phyloP scores from a whole-genome alignment of 192 early-diverging fungal genomes.

The Linnemannia hyalina region DNA sequence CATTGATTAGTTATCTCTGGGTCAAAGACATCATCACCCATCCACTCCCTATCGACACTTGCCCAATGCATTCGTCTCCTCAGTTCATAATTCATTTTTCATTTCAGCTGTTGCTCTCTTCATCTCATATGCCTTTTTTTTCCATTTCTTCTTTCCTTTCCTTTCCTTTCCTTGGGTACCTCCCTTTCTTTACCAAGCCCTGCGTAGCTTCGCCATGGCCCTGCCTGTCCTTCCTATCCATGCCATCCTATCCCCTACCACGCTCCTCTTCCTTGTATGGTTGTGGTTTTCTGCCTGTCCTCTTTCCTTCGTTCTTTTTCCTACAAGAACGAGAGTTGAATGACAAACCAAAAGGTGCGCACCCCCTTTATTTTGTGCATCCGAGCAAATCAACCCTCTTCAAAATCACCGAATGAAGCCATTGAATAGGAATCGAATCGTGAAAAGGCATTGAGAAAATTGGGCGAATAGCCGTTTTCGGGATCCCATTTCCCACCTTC shows the following conservation, averaged over 20 bases:
- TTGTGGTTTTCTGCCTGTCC: neutral
- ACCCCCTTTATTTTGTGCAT: neutral
- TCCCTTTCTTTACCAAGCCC: neutral
- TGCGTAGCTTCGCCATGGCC: too few relatives aligned
- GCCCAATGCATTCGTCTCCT: neutral
- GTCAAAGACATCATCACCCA: too few relatives aligned
- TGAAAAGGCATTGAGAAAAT: neutral
- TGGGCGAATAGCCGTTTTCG: constrained; percentile 6
- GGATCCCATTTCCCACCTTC: neutral
- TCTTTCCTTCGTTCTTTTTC: too few relatives aligned
- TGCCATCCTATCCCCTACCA: neutral
- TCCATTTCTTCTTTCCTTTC: neutral
- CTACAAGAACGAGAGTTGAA: neutral
- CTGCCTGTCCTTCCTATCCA: too few relatives aligned
- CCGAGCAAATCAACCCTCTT: neutral
- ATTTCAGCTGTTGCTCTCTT: neutral
- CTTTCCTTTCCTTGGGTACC: neutral
- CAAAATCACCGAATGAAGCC: neutral
- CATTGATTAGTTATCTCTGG: too few relatives aligned
- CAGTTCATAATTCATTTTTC: neutral
- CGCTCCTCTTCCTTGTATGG: neutral
- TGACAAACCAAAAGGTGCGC: neutral
- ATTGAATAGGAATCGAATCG: neutral
- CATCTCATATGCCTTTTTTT: neutral
- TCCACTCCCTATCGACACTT: too few relatives aligned